These are phyloP conservation scores for Tetrahymena elliotti DNA, from an alignment of 73 alveolate genomes.

Conservation along the genomic window DNA sequence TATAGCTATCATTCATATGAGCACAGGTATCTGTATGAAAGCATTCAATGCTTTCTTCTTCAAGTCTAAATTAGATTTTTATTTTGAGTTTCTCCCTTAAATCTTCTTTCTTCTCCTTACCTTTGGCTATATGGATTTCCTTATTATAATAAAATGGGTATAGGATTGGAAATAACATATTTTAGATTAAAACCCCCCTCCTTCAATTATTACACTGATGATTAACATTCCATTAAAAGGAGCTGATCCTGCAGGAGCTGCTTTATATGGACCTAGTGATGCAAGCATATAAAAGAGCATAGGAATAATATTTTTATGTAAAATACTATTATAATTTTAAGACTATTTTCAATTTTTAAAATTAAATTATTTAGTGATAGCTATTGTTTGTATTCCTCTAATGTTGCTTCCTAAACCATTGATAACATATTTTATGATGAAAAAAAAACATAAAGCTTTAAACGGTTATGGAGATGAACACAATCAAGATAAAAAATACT, in stretches of 20 bases:
- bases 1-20: conserved; percentile 92
- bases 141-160: conserved; percentile 87
- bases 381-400: conserved; percentile 84
- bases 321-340: not conserved
- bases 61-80: conserved; percentile 64
- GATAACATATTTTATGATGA: conserved; percentile 27
- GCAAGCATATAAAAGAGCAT: conserved; percentile 46
- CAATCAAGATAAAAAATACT: conserved; percentile 30
- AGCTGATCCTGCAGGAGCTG: conserved; percentile 67
- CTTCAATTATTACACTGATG: conserved; percentile 85
- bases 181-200: conserved; percentile 64
- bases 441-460: conserved; percentile 29
- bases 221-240: conserved; percentile 77
- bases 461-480: not conserved
- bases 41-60: conserved; percentile 84
- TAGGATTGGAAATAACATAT: conserved; percentile 53
- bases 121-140: conserved; percentile 90
- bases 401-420: conserved; percentile 93
- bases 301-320: conserved; percentile 49
- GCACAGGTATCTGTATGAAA: conserved; percentile 83
- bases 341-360: not conserved
- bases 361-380: not conserved
- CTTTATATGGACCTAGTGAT: conserved; percentile 72
- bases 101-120: conserved; percentile 63
- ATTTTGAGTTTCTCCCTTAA: conserved; percentile 94